Evolutionary conservation across 2,329 filamentous ascomycete genomes (phyloP), one percentile per base, ranked within the genome.

Genomic region (Neonectria punicea): DNA sequence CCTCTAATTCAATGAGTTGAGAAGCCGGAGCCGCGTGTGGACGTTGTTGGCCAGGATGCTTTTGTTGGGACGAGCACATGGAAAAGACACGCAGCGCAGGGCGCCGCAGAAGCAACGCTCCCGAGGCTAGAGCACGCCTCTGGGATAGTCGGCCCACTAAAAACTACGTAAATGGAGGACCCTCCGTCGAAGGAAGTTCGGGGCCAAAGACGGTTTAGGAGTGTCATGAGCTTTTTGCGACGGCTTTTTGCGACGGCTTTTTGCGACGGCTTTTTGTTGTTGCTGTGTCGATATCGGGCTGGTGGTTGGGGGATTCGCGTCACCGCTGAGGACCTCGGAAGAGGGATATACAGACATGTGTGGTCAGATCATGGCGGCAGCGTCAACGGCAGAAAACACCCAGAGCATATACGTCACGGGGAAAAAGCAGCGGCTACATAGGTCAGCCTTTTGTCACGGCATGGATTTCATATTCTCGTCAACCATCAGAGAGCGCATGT

Each of bases 1-100:
- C 61, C 61, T 44, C 41, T 34, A 9, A 47, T 30, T 51, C 61
- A 51, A 59, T 32, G 22, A 59, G 57, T 64, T 53, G 61, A 56
- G 63, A 56, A 53, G 50, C 70, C 54, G 58, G 51, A 63, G 62
- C 66, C 46, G 51, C 62, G 56, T 62, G 53, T 66, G 64, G 63
- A 71, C 63, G 57, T 69, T 61, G 65, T 61, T 73, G 69, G 54
- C 67, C 41, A 63, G 61, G 63, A 64, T 67, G 53, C 57, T 67
- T 76, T 75, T 76, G 74, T 76, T 76, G 74, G 74, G 74, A 74
- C 72, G 63, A 63, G 66, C 74, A 76, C 73, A 76, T 76, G 74
- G 56, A 69, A 73, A 71, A 62, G 53, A 62, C 61, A 44, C 44
- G 49, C 60, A 63, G 61, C 41, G 59, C 58, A 58, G 25, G 5